These are phyloP conservation scores for Talaromyces sp. DNA, from an alignment of 2,329 filamentous ascomycete genomes.

Conservation along the genomic window DNA sequence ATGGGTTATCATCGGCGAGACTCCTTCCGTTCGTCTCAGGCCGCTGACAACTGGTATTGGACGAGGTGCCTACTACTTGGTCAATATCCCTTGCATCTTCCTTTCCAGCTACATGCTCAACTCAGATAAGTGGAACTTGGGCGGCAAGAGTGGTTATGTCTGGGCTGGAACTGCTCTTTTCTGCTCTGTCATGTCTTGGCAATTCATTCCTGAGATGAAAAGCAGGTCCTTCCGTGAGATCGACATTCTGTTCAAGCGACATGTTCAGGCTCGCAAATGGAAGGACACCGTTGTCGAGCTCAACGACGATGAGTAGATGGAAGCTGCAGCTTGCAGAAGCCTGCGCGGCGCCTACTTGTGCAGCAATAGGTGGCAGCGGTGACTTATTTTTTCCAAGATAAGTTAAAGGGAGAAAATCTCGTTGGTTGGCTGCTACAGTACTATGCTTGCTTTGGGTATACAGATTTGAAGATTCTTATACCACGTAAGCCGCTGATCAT, in stretches of 20 bases:
- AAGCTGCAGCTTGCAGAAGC: constrained; percentile 22
- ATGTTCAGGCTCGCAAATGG: constrained; percentile 32
- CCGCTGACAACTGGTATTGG: constrained; percentile 64
- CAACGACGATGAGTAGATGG: constrained; percentile 58
- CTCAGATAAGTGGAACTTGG: constrained; percentile 34
- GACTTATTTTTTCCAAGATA: neutral
- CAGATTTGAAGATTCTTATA: neutral
- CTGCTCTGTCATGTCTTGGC: constrained; percentile 6
- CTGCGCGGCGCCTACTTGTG: constrained; percentile 19
- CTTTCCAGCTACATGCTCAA: constrained; percentile 60
- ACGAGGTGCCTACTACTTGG: constrained; percentile 60
- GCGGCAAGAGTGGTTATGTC: constrained; percentile 30
- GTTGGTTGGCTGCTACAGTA: neutral
- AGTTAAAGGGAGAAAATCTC: neutral
- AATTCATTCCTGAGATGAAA: constrained; percentile 28
- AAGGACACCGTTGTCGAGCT: constrained; percentile 45
- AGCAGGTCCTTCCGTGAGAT: constrained; percentile 38
- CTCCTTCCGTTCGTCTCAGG: constrained; percentile 61
- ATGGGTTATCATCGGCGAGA: constrained; percentile 66
- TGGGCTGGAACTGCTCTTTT: constrained; percentile 24
- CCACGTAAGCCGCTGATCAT: neutral
- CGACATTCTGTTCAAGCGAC: constrained; percentile 40
- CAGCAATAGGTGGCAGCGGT: constrained; percentile 8
- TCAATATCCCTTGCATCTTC: constrained; percentile 66
- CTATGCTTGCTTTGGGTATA: neutral